phyloP scores from a whole-genome alignment of 352 stramenopile genomes.

The Pythium folliculosum region DNA sequence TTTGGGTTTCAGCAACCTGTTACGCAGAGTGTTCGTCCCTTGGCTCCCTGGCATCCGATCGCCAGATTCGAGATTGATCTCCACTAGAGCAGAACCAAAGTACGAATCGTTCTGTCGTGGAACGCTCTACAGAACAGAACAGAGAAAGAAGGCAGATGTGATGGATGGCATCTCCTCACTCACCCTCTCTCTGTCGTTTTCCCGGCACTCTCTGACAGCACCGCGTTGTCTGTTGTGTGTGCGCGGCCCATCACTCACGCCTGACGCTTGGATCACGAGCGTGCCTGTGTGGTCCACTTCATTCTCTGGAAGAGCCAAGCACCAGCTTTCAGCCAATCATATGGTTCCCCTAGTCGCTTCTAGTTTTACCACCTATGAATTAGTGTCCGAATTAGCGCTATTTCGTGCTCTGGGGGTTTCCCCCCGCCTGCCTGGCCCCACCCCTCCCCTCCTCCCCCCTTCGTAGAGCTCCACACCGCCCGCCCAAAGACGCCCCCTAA shows the following conservation, averaged over 20 bases:
- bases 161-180: neutral
- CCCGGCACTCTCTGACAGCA: neutral
- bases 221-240: neutral
- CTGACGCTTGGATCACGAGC: neutral
- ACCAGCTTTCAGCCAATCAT: conserved; percentile 16
- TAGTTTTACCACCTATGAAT: conserved; percentile 7
- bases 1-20: conserved; percentile 12
- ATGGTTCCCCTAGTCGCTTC: conserved; percentile 10
- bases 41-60: neutral
- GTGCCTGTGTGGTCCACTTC: conserved; percentile 9
- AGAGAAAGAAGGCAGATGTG: neutral
- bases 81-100: neutral
- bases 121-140: neutral
- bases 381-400: conserved; percentile 11
- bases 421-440: neutral
- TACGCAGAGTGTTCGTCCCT: neutral
- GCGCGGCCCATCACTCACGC: conserved; percentile 13
- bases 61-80: conserved; percentile 16
- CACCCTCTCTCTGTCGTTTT: neutral
- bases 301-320: conserved; percentile 4
- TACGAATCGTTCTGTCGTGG: neutral
- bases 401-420: conserved; percentile 6
- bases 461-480: neutral
- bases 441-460: neutral
- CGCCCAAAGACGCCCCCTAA: conserved; percentile 1